These are phyloP conservation scores for Sporothrix phasma DNA, from an alignment of 2,329 filamentous ascomycete species.

Conservation along the genomic window DNA sequence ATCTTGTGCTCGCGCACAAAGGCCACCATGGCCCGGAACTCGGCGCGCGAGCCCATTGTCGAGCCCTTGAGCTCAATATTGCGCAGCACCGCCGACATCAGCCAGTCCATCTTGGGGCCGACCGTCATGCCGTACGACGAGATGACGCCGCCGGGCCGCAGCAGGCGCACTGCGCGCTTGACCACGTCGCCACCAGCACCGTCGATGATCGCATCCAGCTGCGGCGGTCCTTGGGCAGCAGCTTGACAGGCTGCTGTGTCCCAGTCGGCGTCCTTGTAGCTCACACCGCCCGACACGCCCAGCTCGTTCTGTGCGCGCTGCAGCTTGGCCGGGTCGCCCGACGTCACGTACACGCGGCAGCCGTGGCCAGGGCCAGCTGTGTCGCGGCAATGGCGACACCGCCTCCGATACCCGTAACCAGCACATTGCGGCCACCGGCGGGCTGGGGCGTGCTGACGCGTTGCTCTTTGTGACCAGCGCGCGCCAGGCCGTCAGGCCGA, in stretches of 20 bases:
- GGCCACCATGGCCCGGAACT: constrained; percentile 79
- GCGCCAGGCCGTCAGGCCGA: constrained; percentile 80
- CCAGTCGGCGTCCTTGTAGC: constrained; percentile 71
- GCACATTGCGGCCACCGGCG: constrained; percentile 54
- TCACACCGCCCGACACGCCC: constrained; percentile 74
- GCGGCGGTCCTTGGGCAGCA: constrained; percentile 56
- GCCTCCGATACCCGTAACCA: constrained; percentile 87
- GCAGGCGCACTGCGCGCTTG: constrained; percentile 52
- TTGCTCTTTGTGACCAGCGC: constrained; percentile 71
- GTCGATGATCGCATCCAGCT: constrained; percentile 76
- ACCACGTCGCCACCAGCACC: constrained; percentile 82
- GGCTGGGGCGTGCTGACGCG: constrained; percentile 32
- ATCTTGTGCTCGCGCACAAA: constrained; percentile 65
- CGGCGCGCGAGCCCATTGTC: constrained; percentile 83
- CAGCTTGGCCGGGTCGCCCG: constrained; percentile 65
- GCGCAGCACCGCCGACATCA: constrained; percentile 72
- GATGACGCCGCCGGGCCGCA: constrained; percentile 79
- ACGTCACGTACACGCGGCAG: constrained; percentile 72
- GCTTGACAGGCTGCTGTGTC: constrained; percentile 59
- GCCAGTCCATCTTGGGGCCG: constrained; percentile 73
- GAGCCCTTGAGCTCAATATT: constrained; percentile 80
- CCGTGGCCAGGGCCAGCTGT: constrained; percentile 67
- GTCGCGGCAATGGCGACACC: constrained; percentile 79
- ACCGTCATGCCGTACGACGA: constrained; percentile 87
- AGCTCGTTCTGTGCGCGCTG: constrained; percentile 53